Conservation (phyloP, 768 basidiomycete genomes). For the Lactarius akahatsu region DNA sequence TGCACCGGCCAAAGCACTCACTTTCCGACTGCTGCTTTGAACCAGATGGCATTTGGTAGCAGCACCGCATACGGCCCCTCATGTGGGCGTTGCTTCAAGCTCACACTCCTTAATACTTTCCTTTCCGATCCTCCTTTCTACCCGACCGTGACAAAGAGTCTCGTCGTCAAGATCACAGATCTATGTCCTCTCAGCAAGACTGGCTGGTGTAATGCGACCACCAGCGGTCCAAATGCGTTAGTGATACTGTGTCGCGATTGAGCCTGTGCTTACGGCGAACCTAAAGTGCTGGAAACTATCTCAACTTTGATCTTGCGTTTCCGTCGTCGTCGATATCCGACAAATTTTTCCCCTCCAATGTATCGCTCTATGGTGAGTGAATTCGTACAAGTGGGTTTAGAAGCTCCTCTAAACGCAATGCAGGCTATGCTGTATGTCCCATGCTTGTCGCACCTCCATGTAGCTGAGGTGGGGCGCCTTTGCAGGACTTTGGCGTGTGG, state of each 20-base stretch:
- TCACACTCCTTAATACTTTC: slow-evolving; percentile 71
- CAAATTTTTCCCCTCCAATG: slow-evolving; percentile 75
- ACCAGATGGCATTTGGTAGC: slow-evolving; percentile 77
- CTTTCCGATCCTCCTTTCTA: slow-evolving; percentile 66
- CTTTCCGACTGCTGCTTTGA: slow-evolving; percentile 80
- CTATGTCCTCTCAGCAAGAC: slow-evolving; percentile 62
- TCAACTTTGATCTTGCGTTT: slow-evolving; percentile 84
- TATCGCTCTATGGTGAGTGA: slow-evolving; percentile 56
- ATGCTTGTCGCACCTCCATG: background rate
- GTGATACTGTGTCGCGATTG: slow-evolving; percentile 31
- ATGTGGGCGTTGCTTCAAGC: slow-evolving; percentile 77
- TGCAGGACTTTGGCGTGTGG: slow-evolving; percentile 85
- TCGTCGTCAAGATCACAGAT: slow-evolving; percentile 79
- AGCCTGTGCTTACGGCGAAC: background rate
- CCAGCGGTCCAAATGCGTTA: slow-evolving; percentile 60
- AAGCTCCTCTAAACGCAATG: slow-evolving; percentile 3
- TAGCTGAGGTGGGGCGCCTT: background rate
- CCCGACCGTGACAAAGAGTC: slow-evolving; percentile 55
- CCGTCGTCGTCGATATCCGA: slow-evolving; percentile 66
- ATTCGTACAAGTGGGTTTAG: background rate
- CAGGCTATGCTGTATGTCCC: slow-evolving; percentile 43
- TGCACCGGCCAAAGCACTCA: slow-evolving; percentile 55
- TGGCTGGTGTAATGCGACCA: slow-evolving; percentile 74
- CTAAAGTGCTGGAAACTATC: slow-evolving; percentile 58
- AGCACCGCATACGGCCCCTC: slow-evolving; percentile 66